phyloP scores from a whole-genome alignment of 352 stramenopile genomes.

The Phytophthora ohioensis region DNA sequence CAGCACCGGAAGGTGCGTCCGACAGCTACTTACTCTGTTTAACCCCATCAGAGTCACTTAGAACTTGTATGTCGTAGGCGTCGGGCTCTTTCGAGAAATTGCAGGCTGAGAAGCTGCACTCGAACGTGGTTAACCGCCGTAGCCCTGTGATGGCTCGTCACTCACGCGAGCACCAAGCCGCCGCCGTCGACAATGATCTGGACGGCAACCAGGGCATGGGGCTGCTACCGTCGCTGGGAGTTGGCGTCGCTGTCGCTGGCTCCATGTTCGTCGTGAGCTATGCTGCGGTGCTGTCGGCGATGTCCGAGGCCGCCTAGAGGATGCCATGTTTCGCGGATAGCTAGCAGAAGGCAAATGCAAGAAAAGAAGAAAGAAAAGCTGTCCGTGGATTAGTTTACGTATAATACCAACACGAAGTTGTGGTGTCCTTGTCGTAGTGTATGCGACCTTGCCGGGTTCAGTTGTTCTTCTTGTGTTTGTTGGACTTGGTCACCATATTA shows the following conservation, averaged over 20 bases:
- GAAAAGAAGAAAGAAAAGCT: constrained; percentile 5
- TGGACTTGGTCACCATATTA: constrained; percentile 16
- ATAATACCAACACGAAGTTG: constrained; percentile 15
- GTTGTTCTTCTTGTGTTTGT: constrained; percentile 47
- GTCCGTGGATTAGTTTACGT: constrained; percentile 14
- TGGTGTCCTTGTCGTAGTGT: not conserved
- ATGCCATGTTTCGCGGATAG: not conserved
- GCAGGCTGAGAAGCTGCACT: constrained; percentile 48
- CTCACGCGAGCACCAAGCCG: constrained; percentile 9
- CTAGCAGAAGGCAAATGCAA: not conserved
- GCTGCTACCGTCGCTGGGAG: constrained; percentile 27
- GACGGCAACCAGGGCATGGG: constrained; percentile 22
- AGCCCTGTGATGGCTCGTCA: constrained; percentile 22
- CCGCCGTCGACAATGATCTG: not conserved
- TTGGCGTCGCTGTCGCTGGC: constrained; percentile 40
- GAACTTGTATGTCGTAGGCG: constrained; percentile 23
- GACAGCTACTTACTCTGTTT: not conserved
- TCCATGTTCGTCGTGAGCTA: constrained; percentile 56
- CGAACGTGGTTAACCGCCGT: constrained; percentile 42
- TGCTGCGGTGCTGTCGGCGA: constrained; percentile 46
- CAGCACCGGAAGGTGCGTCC: constrained; percentile 64
- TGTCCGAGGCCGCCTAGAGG: constrained; percentile 33
- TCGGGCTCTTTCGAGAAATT: constrained; percentile 53
- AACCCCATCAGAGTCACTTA: not conserved
- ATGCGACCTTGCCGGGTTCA: constrained; percentile 20